Base-by-base conservation (phyloP, 148 eudicot genomes). In the Chenopodium quinoa region DNA sequence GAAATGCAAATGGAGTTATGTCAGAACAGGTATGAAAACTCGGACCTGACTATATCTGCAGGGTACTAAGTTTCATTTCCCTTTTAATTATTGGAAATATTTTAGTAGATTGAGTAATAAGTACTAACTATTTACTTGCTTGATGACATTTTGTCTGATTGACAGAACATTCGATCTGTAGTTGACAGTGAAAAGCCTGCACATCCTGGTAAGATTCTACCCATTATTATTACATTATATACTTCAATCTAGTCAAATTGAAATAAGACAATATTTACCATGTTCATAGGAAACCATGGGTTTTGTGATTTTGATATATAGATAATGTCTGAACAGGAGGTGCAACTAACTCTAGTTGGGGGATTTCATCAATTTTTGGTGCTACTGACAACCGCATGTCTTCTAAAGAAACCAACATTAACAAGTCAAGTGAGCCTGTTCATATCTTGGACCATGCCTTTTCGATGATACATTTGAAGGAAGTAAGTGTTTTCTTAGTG, bases 381-480 rank as follows among this genome's bases (percentile, higher is more conserved):
- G 88, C 88, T 23, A 62, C 82, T 63, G 97, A 91, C 67, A 92
- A 80, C 73, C 98, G 92, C 50, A 66, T 72, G 12, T 75, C 95
- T 77, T 64, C 79, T 25, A 94, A 91, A 85, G 93, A 92, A 80
- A 84, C 82, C 76, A 77, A 87, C 8, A 56, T 79, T 40, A 90
- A 74, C 86, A 88, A 83, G 82, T 73, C 91, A 44, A 83, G 34
- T 76, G 99, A 97, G 84, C 93, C 93, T 79, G 80, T 85, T 87
- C 94, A 87, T 47, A 89, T 75, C 82, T 65, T 85, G 85, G 97
- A 92, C 23, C 92, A 89, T 79, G 68, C 90, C 65, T 62, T 87
- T 73, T 94, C 98, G n/a, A 81, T 87, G 89, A 97, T 97, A 74
- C 97, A 89, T 86, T 85, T 96, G 82, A 92, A 88, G 85, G 99